A percentile compares a stretch with the other conserved stretches of the same genome.
Evolutionary conservation across 306 rosid genomes (phyloP).

Genomic region (Inga oerstediana): DNA sequence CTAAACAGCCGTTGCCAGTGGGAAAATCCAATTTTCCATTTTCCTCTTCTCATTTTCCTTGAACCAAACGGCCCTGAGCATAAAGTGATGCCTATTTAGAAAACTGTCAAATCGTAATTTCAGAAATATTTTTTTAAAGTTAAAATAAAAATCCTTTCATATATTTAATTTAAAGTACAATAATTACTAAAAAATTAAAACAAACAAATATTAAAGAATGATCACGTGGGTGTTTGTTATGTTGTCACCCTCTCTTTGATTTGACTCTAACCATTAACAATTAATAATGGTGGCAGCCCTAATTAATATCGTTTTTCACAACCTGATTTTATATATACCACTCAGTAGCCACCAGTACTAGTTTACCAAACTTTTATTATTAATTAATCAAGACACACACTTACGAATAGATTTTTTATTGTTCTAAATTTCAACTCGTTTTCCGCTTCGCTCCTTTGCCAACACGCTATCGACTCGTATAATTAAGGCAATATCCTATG

Average conservation of each 20-base stretch:
- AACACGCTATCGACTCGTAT: not conserved
- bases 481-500: not conserved
- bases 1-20: rapidly evolving
- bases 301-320: not conserved
- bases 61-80: too few relatives aligned
- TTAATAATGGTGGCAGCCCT: not conserved
- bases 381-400: not conserved
- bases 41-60: too few relatives aligned
- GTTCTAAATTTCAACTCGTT: not conserved
- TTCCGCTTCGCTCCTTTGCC: not conserved
- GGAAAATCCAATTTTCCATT: too few relatives aligned
- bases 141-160: too few relatives aligned
- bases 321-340: not conserved
- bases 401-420: not conserved
- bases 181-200: too few relatives aligned
- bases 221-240: too few relatives aligned
- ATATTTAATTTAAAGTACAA: too few relatives aligned
- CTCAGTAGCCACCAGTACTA: not conserved
- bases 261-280: not conserved
- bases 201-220: too few relatives aligned
- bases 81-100: too few relatives aligned
- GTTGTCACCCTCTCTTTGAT: not conserved
- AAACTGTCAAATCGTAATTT: too few relatives aligned
- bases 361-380: not conserved
- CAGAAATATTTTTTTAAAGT: too few relatives aligned